Evolutionary conservation across 495 filamentous ascomycete genomes (phyloP), one percentile per base, ranked within the genome.

Genomic region (Neurospora sp.): DNA sequence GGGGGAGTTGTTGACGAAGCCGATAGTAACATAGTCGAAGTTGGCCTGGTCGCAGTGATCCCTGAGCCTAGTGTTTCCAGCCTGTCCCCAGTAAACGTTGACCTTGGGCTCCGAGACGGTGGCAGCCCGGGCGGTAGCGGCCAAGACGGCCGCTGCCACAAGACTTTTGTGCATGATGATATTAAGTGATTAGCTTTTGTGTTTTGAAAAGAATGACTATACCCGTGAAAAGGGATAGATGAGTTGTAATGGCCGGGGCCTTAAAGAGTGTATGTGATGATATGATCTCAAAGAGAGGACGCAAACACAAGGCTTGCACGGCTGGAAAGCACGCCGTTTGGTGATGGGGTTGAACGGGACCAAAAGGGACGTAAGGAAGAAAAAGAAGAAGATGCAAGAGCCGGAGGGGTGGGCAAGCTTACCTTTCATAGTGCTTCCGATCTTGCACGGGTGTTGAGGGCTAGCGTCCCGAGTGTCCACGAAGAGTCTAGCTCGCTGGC

Each of bases 291-390:
- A 84, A 71, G 84, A 85, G 80, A 82, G 84, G 82, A 85, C 84
- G 84, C 82, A 85, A 83, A 84, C 84, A 77, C 80, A 78, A 78
- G 66, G 80, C 75, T 82, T 81, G 82, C 75, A 81, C 81, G 79
- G 80, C 80, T 79, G 74, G 76, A 81, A 74, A 76, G 72, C 77
- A 80, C 75, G 82, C 78, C 82, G 81, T 77, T 77, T 62, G 71
- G 46, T 82, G 41, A 66, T 80, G 72, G 77, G 79, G 77, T 80
- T 81, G 75, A 78, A 75, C 41, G 72, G 31, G 69, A 76, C 75
- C 38, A 71, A 77, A 66, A 35, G 69, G 73, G 76, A 73, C 75
- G 76, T 74, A 49, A 39, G 71, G 73, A 72, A 40, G 41, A 66
- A 42, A 62, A 12, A 71, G 72, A 74, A 76, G 71, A 54, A 44